Evolutionary conservation across 2,329 filamentous ascomycete genomes (phyloP).

Genomic region (Tolypocladium paradoxum): DNA sequence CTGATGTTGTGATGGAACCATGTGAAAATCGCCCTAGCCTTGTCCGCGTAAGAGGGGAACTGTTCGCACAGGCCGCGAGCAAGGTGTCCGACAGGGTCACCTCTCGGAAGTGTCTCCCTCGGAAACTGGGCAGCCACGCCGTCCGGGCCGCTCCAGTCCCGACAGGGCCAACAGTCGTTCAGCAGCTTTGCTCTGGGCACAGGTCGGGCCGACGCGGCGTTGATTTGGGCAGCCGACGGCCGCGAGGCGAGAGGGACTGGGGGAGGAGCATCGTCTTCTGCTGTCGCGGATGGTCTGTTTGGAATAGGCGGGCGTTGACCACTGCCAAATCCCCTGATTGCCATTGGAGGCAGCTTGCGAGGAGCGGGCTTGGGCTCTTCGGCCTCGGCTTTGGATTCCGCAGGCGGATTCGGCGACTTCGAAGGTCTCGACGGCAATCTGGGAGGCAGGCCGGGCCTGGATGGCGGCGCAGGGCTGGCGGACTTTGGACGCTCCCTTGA

Average conservation of each 20-base stretch:
- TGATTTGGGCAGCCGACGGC: conserved; percentile 40
- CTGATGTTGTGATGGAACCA: conserved; percentile 92
- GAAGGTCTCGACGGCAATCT: conserved; percentile 38
- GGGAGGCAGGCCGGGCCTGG: conserved; percentile 35
- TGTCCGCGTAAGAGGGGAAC: conserved; percentile 77
- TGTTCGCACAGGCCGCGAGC: conserved; percentile 67
- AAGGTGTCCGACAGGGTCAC: conserved; percentile 59
- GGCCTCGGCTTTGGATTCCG: not conserved
- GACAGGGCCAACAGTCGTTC: conserved; percentile 62
- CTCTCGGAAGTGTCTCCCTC: conserved; percentile 54
- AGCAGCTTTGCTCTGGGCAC: conserved; percentile 14
- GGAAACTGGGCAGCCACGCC: conserved; percentile 68
- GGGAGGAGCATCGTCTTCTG: conserved; percentile 30
- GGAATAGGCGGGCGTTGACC: conserved; percentile 3
- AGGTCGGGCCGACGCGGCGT: conserved; percentile 27
- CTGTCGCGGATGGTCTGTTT: not conserved
- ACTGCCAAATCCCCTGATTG: conserved; percentile 13
- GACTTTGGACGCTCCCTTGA: conserved; percentile 9
- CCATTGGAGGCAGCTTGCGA: conserved; percentile 4
- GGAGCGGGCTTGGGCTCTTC: conserved; percentile 1
- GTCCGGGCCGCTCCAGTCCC: conserved; percentile 81
- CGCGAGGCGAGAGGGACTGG: conserved; percentile 41
- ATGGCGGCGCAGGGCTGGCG: conserved; percentile 15
- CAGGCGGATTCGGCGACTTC: conserved; percentile 15
- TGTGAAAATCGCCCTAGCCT: conserved; percentile 83